Evolutionary conservation across 768 basidiomycete species (phyloP).

Genomic region (Leccinum subtestaceum): DNA sequence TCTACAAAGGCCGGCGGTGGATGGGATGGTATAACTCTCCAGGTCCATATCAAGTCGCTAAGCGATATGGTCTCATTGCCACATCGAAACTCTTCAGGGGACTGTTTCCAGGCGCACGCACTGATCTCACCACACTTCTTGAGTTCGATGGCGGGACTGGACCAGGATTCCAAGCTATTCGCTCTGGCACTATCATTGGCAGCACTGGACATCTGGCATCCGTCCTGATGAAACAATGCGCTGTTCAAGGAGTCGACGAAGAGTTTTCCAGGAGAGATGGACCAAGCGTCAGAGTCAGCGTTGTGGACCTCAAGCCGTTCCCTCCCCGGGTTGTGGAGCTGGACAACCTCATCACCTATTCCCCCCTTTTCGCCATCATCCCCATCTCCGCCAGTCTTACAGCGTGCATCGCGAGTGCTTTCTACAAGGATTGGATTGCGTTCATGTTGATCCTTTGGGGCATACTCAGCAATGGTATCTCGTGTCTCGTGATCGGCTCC

Average conservation of each 20-base stretch:
- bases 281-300: neutral
- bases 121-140: slow-evolving; percentile 7
- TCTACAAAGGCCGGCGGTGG: slow-evolving; percentile 24
- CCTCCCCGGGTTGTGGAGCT: neutral
- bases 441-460: slow-evolving; percentile 25
- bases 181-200: slow-evolving; percentile 2
- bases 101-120: slow-evolving; percentile 8
- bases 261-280: neutral
- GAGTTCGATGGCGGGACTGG: slow-evolving; percentile 1
- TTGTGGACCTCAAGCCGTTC: neutral
- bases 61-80: slow-evolving; percentile 13
- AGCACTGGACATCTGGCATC: slow-evolving; percentile 7
- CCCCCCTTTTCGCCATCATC: slow-evolving; percentile 8
- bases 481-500: slow-evolving; percentile 20
- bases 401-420: slow-evolving; percentile 19
- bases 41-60: no score
- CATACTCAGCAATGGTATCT: slow-evolving; percentile 22
- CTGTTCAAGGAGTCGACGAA: neutral
- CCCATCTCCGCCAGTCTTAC: slow-evolving; percentile 17
- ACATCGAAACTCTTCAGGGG: slow-evolving; percentile 12
- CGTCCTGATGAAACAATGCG: slow-evolving; percentile 2
- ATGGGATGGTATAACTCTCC: no score
- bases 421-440: slow-evolving; percentile 20
- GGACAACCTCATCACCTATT: neutral
- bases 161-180: slow-evolving; percentile 1